These are phyloP conservation scores for Centaurea solstitialis DNA, from an alignment of 129 eudicot species.

Conservation along the genomic window DNA sequence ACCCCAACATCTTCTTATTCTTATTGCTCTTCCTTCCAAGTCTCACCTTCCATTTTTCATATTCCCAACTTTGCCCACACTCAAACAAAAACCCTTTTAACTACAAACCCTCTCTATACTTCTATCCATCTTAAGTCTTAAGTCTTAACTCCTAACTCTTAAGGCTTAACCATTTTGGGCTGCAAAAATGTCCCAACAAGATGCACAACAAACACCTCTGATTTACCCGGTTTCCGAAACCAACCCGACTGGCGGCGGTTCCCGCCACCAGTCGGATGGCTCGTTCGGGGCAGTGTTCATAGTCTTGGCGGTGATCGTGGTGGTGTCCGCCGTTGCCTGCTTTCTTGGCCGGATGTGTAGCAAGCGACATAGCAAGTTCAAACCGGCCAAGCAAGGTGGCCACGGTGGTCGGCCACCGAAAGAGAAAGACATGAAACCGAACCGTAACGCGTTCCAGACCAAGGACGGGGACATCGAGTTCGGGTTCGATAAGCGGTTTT, in stretches of 20 bases:
- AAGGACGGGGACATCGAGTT: conserved; percentile 47
- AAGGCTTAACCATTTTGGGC: neutral
- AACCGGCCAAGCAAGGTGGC: conserved; percentile 29
- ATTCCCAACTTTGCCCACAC: conserved; percentile 25
- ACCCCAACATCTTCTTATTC: conserved; percentile 33
- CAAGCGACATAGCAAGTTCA: conserved; percentile 29
- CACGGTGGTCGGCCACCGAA: conserved; percentile 15
- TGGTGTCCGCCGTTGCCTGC: conserved; percentile 36
- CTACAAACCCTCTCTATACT: neutral
- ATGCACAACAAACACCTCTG: conserved; percentile 27
- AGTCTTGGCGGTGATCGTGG: conserved; percentile 40
- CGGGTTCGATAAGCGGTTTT: conserved; percentile 42
- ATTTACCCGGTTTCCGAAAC: conserved; percentile 39
- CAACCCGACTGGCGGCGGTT: conserved; percentile 1
- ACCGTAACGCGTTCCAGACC: conserved; percentile 38
- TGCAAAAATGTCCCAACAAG: conserved; percentile 30
- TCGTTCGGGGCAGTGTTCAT: conserved; percentile 44
- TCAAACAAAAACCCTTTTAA: conserved; percentile 13
- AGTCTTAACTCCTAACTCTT: too few relatives aligned
- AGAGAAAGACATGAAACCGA: conserved; percentile 32
- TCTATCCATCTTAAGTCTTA: neutral
- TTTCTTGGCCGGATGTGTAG: conserved; percentile 39
- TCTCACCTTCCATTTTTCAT: neutral
- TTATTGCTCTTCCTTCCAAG: conserved; percentile 29
- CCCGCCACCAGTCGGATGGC: conserved; percentile 28